Conservation (phyloP, 768 basidiomycete species). For the Rhodosporidiobolus odoratus region DNA sequence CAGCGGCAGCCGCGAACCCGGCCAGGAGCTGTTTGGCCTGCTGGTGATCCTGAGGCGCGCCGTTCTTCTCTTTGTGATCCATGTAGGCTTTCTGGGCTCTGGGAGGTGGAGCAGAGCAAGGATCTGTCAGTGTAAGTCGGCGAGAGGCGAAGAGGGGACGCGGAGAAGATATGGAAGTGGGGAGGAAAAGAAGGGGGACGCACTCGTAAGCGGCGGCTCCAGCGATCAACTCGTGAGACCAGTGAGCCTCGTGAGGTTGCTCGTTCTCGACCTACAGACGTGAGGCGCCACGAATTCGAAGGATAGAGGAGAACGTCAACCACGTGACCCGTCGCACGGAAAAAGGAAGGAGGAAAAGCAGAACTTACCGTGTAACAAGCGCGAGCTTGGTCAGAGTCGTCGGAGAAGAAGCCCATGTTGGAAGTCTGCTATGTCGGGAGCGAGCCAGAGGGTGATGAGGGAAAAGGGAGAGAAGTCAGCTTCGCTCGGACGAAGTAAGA, state of each 20-base stretch:
- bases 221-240: conserved; percentile 23
- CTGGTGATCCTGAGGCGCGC: conserved; percentile 42
- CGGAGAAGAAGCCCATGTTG: no score
- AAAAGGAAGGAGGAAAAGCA: no score
- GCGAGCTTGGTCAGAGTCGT: no score
- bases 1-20: conserved; percentile 48
- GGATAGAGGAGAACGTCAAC: no score
- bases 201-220: conserved; percentile 1
- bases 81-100: conserved; percentile 41
- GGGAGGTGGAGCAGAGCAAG: no score
- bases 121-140: neutral
- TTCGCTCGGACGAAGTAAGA: no score
- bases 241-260: conserved; percentile 17
- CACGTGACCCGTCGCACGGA: no score
- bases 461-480: no score
- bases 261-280: conserved; percentile 19
- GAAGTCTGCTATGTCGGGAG: no score
- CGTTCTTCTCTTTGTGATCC: conserved; percentile 45
- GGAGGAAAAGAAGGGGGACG: neutral
- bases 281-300: no score
- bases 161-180: neutral
- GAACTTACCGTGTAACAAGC: no score
- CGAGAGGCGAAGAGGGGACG: neutral
- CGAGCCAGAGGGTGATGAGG: no score
- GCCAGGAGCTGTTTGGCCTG: conserved; percentile 46